Evolutionary conservation across 305 asterid genomes (phyloP).

Genomic region (Solanum aculeatissimum): DNA sequence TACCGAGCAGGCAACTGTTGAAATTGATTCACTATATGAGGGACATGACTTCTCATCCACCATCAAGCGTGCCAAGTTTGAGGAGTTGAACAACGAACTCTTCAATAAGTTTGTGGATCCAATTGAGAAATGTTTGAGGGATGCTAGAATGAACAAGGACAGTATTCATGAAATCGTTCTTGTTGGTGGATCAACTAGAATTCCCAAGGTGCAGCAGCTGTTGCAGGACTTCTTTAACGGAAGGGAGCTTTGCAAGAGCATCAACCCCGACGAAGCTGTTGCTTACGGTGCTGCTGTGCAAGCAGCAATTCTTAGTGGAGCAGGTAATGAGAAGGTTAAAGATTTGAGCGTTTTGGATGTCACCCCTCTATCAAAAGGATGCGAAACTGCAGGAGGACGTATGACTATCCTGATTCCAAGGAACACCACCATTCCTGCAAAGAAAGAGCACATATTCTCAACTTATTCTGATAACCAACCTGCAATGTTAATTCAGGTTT

Average conservation of each 20-base stretch:
- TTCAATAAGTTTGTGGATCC: slow-evolving; percentile 13
- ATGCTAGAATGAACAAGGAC: slow-evolving; percentile 12
- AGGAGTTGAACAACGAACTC: slow-evolving; percentile 11
- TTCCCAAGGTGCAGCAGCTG: slow-evolving; percentile 11
- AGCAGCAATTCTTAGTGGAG: slow-evolving; percentile 13
- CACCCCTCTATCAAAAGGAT: slow-evolving; percentile 5
- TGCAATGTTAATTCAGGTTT: slow-evolving; percentile 5
- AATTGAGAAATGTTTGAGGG: slow-evolving; percentile 15
- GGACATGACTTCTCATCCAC: slow-evolving; percentile 3
- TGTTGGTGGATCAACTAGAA: slow-evolving; percentile 17
- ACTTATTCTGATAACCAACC: slow-evolving; percentile 10
- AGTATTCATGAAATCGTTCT: slow-evolving; percentile 12
- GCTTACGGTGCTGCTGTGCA: slow-evolving; percentile 19
- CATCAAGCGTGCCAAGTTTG: slow-evolving; percentile 10
- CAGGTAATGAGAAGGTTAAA: slow-evolving; percentile 8
- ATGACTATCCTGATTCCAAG: slow-evolving; percentile 10
- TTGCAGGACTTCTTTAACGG: slow-evolving; percentile 13
- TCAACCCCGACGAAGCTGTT: slow-evolving; percentile 18
- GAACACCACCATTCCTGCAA: slow-evolving; percentile 13
- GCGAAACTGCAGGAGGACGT: slow-evolving; percentile 5
- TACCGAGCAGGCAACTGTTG: slow-evolving; percentile 1
- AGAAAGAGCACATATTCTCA: slow-evolving; percentile 14
- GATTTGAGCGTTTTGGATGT: slow-evolving; percentile 8
- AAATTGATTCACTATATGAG: slow-evolving; percentile 4
- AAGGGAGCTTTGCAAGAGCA: slow-evolving; percentile 19